A percentile compares a stretch with the other conserved stretches of the same genome.
phyloP scores from a whole-genome alignment of 768 basidiomycete genomes.

The Agaricus subrufescens region DNA sequence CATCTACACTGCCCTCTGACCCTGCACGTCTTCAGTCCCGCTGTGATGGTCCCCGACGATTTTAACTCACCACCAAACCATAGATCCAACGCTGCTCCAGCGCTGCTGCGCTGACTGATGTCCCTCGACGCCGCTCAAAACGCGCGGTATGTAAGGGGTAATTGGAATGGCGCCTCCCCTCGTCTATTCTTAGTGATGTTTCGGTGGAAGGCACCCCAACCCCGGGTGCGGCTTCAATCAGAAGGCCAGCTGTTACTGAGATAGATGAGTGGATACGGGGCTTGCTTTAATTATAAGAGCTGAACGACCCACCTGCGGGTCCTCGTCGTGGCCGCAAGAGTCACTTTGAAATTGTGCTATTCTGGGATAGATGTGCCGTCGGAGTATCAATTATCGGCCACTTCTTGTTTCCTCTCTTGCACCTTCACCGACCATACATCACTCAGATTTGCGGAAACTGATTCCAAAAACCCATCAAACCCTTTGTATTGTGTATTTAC shows the following conservation, averaged over 20 bases:
- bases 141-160: not conserved
- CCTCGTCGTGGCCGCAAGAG: not conserved
- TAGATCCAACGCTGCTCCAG: not conserved
- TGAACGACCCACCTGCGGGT: not conserved
- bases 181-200: conserved; percentile 10
- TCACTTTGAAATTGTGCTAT: conserved; percentile 7
- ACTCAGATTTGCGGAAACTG: conserved; percentile 17
- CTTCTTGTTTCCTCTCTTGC: conserved; percentile 35
- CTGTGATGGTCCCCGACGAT: not conserved
- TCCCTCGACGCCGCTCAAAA: not conserved
- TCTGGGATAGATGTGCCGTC: conserved; percentile 20
- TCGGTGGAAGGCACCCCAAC: conserved; percentile 8
- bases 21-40: not conserved
- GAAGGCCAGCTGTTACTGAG: conserved; percentile 2
- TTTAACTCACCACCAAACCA: not conserved
- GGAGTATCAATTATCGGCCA: conserved; percentile 36
- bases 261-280: not conserved
- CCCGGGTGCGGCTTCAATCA: conserved; percentile 3
- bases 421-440: conserved; percentile 28
- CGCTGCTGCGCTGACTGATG: not conserved
- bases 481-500: conserved; percentile 18
- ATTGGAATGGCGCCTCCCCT: not conserved
- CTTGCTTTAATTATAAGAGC: not conserved
- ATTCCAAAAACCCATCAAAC: conserved; percentile 10
- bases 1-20: not conserved